A percentile compares a stretch with the other conserved stretches of the same genome.
Conservation (phyloP, 2,329 filamentous ascomycete species). For the Aurifilum marmelostoma region DNA sequence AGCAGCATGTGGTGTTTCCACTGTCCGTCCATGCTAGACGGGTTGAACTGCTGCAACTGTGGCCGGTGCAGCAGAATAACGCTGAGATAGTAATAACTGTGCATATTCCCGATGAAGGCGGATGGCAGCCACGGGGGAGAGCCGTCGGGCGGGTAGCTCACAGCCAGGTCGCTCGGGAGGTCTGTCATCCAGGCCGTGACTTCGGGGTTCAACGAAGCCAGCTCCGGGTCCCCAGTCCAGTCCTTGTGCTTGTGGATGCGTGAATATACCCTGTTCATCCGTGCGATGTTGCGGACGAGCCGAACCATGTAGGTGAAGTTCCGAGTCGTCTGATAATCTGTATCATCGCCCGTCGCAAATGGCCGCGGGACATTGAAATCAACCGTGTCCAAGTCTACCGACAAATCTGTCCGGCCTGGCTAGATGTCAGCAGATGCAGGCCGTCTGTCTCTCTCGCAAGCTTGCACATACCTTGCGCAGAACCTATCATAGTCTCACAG, state of each 20-base stretch:
- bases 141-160: slow-evolving; percentile 77
- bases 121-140: slow-evolving; percentile 83
- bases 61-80: slow-evolving; percentile 87
- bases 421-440: slow-evolving; percentile 24
- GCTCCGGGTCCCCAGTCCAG: slow-evolving; percentile 85
- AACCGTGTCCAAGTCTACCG: slow-evolving; percentile 74
- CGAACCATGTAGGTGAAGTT: slow-evolving; percentile 83
- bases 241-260: slow-evolving; percentile 74
- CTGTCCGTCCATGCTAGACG: slow-evolving; percentile 67
- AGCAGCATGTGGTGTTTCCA: slow-evolving; percentile 90
- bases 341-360: slow-evolving; percentile 69
- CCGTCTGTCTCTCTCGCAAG: not conserved
- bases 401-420: slow-evolving; percentile 75
- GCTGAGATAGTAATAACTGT: slow-evolving; percentile 84
- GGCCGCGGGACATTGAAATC: slow-evolving; percentile 71
- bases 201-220: slow-evolving; percentile 77
- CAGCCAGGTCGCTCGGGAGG: slow-evolving; percentile 75
- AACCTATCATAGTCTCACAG: slow-evolving; percentile 90
- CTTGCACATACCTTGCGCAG: slow-evolving; percentile 73
- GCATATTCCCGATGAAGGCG: slow-evolving; percentile 86
- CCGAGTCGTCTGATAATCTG: slow-evolving; percentile 76
- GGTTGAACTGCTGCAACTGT: slow-evolving; percentile 78
- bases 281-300: slow-evolving; percentile 75
- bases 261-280: slow-evolving; percentile 75
- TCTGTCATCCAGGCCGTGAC: slow-evolving; percentile 76